These are phyloP conservation scores for Wickerhamomyces silvicola DNA, from an alignment of 805 yeast genomes.

Conservation along the genomic window DNA sequence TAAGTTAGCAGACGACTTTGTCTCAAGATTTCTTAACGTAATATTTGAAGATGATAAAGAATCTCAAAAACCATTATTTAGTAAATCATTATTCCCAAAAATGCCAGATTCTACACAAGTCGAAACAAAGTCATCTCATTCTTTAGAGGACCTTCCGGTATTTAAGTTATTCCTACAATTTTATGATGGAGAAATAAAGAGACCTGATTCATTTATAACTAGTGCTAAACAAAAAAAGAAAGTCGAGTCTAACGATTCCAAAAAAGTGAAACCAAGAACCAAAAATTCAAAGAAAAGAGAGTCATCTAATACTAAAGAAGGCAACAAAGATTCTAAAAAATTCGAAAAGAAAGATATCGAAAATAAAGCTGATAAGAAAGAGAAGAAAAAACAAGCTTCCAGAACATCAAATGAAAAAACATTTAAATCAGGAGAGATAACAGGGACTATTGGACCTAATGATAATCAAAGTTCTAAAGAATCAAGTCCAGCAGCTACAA, in stretches of 20 bases:
- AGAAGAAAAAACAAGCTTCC: background rate
- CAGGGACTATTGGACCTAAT: too few species aligned
- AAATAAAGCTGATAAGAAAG: too few species aligned
- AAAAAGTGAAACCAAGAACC: slow-evolving; percentile 2
- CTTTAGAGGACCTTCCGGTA: slow-evolving; percentile 15
- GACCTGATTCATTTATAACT: slow-evolving; percentile 10
- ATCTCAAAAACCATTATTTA: slow-evolving; percentile 28
- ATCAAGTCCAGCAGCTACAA: too few species aligned
- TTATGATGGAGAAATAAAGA: slow-evolving; percentile 14
- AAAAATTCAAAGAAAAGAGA: background rate
- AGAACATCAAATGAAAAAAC: background rate
- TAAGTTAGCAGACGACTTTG: slow-evolving; percentile 23
- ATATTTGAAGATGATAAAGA: slow-evolving; percentile 21
- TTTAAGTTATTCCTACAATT: slow-evolving; percentile 18
- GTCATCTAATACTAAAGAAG: background rate
- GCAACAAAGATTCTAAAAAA: slow-evolving; percentile 1
- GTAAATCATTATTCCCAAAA: slow-evolving; percentile 26
- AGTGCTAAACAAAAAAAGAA: slow-evolving; percentile 1
- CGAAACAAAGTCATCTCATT: background rate
- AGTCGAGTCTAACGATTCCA: background rate
- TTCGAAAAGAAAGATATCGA: too few species aligned
- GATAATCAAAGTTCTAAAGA: too few species aligned
- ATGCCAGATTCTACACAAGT: slow-evolving; percentile 20
- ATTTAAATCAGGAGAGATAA: too few species aligned
- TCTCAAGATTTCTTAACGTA: slow-evolving; percentile 14